phyloP scores from a whole-genome alignment of 2,329 filamentous ascomycete genomes.

The Conoideocrella luteorostrata region DNA sequence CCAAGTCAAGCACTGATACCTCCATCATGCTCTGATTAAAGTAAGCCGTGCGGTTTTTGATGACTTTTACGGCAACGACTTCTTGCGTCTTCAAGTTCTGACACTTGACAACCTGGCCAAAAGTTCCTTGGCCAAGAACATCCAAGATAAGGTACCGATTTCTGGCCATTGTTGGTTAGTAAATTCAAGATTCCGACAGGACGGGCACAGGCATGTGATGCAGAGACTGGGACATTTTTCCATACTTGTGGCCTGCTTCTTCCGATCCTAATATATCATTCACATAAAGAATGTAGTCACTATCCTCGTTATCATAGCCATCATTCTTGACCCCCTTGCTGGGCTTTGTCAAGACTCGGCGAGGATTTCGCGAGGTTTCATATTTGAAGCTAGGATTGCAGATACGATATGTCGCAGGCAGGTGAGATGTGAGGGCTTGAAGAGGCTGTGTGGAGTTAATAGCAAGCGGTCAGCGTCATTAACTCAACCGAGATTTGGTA shows the following conservation, averaged over 20 bases:
- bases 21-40: constrained; percentile 99
- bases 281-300: constrained; percentile 97
- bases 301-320: constrained; percentile 97
- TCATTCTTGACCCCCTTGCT: constrained; percentile 99
- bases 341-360: constrained; percentile 91
- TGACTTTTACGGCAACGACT: constrained; percentile 96
- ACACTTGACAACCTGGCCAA: constrained; percentile 97
- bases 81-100: constrained; percentile 98
- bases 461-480: too few relatives aligned
- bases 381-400: constrained; percentile 99
- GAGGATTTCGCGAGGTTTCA: constrained; percentile 92
- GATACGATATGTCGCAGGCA: constrained; percentile 94
- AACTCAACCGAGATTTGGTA: too few relatives aligned
- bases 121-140: constrained; percentile 93
- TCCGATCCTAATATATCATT: constrained; percentile 98
- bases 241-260: constrained; percentile 93
- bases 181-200: not conserved
- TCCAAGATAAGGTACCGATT: constrained; percentile 97
- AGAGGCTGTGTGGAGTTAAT: constrained; percentile 80
- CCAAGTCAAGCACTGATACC: constrained; percentile 91
- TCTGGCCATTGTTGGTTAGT: constrained; percentile 34
- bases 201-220: constrained; percentile 3
- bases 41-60: constrained; percentile 98
- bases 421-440: constrained; percentile 87
- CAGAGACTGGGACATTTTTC: not conserved